These are phyloP conservation scores for Saccharomycopsis synnaedendra DNA, from an alignment of 805 yeast species.

Conservation along the genomic window DNA sequence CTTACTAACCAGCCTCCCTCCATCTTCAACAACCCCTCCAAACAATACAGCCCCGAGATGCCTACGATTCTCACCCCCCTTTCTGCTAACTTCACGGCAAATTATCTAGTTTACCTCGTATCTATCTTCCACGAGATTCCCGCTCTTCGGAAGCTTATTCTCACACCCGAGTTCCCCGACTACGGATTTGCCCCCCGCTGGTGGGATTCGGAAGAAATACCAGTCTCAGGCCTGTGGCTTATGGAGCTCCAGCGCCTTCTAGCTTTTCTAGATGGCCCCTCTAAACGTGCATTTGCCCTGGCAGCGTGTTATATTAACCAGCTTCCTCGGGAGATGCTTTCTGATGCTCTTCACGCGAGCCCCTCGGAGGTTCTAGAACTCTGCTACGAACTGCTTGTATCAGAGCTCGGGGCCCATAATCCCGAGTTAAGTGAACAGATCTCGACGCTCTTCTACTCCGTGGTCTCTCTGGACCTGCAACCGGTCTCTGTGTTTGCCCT, in stretches of 20 bases:
- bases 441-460: background rate
- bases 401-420: background rate
- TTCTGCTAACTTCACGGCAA: background rate
- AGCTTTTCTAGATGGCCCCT: constrained; percentile 9
- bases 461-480: background rate
- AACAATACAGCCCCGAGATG: too few species aligned
- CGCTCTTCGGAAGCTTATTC: constrained; percentile 1
- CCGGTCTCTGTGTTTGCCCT: background rate
- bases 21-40: too few species aligned
- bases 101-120: constrained; percentile 7
- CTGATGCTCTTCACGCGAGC: background rate
- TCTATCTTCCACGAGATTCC: constrained; percentile 12
- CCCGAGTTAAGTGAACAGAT: background rate
- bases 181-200: constrained; percentile 7
- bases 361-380: background rate
- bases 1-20: too few species aligned
- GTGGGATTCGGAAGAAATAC: constrained; percentile 4
- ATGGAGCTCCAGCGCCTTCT: constrained; percentile 8
- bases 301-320: constrained; percentile 1
- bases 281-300: constrained; percentile 10
- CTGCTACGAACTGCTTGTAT: background rate
- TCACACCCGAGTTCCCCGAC: constrained; percentile 2
- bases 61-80: too few species aligned
- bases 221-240: background rate
- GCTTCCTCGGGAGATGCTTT: background rate